A percentile compares a stretch with the other conserved stretches of the same genome.
Conservation (phyloP, 2,329 filamentous ascomycete genomes). For the Pseudocercospora macadamiae region DNA sequence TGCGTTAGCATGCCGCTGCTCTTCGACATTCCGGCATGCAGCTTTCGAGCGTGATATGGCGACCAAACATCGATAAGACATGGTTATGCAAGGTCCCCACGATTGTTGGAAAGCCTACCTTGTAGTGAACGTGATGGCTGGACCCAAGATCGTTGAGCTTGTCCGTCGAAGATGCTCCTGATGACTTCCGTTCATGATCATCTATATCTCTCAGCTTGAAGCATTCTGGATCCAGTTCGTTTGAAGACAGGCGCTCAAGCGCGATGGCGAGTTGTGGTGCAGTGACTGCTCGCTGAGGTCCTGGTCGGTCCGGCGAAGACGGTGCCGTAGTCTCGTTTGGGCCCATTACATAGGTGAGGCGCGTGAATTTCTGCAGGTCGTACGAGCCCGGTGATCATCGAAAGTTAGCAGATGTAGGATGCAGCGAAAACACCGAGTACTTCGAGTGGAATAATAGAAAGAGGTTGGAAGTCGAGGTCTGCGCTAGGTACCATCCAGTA, state of each 20-base stretch:
- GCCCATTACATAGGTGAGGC: neutral
- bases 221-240: neutral
- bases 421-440: no score
- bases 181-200: conserved; percentile 9
- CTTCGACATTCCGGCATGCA: no score
- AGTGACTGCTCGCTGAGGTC: conserved; percentile 19
- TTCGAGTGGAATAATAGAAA: neutral
- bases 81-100: neutral
- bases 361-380: neutral
- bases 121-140: neutral
- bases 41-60: no score
- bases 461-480: neutral
- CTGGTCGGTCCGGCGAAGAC: conserved; percentile 42
- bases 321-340: conserved; percentile 2
- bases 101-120: neutral
- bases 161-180: conserved; percentile 5
- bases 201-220: conserved; percentile 1
- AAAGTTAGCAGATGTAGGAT: no score
- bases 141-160: conserved; percentile 21
- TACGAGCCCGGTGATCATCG: no score
- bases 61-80: no score
- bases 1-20: no score
- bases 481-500: no score
- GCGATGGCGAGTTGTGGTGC: conserved; percentile 26
- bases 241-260: conserved; percentile 5